Evolutionary conservation across 2,329 filamentous ascomycete species (phyloP).

Genomic region (Paecilomyces formosus): DNA sequence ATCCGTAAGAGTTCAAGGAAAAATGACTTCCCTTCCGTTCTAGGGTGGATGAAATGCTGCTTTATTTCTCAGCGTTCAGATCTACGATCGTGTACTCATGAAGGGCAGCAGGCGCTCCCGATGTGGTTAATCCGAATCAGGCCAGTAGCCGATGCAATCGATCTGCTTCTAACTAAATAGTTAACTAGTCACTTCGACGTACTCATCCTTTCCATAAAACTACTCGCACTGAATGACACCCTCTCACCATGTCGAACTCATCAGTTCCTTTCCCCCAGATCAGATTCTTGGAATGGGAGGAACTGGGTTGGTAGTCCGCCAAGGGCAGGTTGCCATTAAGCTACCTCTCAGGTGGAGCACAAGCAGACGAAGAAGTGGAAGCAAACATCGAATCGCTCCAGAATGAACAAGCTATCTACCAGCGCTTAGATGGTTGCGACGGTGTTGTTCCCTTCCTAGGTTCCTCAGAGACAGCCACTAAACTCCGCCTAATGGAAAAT

Average conservation of each 20-base stretch:
- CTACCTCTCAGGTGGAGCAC: slow-evolving; percentile 9
- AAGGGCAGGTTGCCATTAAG: slow-evolving; percentile 11
- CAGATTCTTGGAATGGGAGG: slow-evolving; percentile 8
- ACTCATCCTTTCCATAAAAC: no score
- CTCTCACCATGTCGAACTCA: background rate
- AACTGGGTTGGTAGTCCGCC: slow-evolving; percentile 9
- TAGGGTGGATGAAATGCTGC: no score
- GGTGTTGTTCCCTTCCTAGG: slow-evolving; percentile 8
- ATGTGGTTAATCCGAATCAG: no score
- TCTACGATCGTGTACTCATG: no score
- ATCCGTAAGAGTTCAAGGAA: no score
- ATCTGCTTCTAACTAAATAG: no score
- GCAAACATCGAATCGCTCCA: slow-evolving; percentile 9
- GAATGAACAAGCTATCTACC: slow-evolving; percentile 15
- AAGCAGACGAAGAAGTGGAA: slow-evolving; percentile 10
- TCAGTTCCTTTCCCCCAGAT: slow-evolving; percentile 3
- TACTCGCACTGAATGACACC: no score
- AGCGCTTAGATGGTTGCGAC: slow-evolving; percentile 8
- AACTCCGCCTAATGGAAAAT: slow-evolving; percentile 16
- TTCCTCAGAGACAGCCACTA: slow-evolving; percentile 8
- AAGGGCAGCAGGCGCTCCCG: no score
- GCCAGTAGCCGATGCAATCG: no score
- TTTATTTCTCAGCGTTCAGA: no score
- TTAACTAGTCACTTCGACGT: no score
- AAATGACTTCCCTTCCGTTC: no score